phyloP scores from a whole-genome alignment of 768 basidiomycete genomes.

The Fomitopsis pulvina region DNA sequence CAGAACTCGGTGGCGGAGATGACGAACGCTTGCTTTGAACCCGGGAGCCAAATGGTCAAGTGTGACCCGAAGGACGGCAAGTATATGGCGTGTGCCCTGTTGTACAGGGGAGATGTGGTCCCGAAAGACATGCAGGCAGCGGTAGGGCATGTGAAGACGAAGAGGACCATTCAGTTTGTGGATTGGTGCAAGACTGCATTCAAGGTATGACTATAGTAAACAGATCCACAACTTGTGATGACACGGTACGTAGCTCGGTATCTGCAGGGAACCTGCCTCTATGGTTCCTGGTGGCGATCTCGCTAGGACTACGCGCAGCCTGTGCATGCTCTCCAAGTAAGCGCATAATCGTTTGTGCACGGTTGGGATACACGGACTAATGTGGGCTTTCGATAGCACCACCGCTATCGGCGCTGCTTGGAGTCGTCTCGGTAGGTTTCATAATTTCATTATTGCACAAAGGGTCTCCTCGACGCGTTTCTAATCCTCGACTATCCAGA shows the following conservation, averaged over 20 bases:
- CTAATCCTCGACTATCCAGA: slow-evolving; percentile 36
- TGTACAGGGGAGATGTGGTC: slow-evolving; percentile 95
- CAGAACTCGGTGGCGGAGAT: slow-evolving; percentile 97
- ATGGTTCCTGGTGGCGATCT: slow-evolving; percentile 91
- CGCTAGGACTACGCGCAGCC: slow-evolving; percentile 86
- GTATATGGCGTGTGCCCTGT: slow-evolving; percentile 93
- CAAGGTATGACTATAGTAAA: slow-evolving; percentile 41
- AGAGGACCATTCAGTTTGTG: slow-evolving; percentile 96
- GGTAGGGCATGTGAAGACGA: slow-evolving; percentile 92
- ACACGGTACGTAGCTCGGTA: slow-evolving; percentile 58
- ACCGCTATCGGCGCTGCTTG: slow-evolving; percentile 93
- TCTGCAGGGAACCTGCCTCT: slow-evolving; percentile 95
- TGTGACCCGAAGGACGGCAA: slow-evolving; percentile 98
- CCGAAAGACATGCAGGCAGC: slow-evolving; percentile 95
- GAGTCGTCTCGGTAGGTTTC: slow-evolving; percentile 65
- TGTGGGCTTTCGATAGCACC: slow-evolving; percentile 43
- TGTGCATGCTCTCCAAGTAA: slow-evolving; percentile 95
- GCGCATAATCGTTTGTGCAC: slow-evolving; percentile 15
- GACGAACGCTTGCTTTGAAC: slow-evolving; percentile 98
- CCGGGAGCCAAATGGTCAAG: slow-evolving; percentile 94
- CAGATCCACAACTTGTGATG: background rate
- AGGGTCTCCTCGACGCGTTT: background rate
- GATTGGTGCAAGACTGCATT: slow-evolving; percentile 99
- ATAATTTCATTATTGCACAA: background rate
- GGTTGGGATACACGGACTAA: background rate